phyloP scores from a whole-genome alignment of 1,284 basidiomycete species.

The Apiotrichum brassicae region DNA sequence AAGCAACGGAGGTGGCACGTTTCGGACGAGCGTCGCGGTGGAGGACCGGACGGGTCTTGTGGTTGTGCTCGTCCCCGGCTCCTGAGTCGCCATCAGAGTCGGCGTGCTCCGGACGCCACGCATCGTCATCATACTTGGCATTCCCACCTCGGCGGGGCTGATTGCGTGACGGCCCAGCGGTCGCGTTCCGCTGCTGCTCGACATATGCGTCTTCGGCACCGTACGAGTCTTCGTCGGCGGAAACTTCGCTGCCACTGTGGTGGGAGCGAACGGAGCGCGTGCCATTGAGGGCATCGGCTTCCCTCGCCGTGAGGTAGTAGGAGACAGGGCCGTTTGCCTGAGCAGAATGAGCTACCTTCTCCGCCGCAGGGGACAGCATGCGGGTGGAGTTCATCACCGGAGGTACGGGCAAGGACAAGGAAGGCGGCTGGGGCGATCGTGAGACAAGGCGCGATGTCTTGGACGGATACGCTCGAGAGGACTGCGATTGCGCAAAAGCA shows the following conservation, averaged over 20 bases:
- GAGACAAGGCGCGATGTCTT: neutral
- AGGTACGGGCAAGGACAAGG: neutral
- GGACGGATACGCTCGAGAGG: too few species aligned
- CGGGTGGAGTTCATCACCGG: neutral
- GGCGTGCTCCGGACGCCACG: neutral
- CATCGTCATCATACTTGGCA: neutral
- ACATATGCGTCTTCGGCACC: conserved; percentile 28
- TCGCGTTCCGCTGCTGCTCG: neutral
- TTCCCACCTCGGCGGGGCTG: neutral
- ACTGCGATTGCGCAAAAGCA: neutral
- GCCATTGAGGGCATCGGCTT: conserved; percentile 16
- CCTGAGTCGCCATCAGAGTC: conserved; percentile 2
- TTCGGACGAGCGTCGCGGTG: neutral
- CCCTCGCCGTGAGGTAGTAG: conserved; percentile 28
- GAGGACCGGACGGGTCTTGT: neutral
- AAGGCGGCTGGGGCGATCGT: neutral
- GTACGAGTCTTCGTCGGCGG: conserved; percentile 37
- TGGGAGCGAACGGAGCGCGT: neutral
- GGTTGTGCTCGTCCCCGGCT: neutral
- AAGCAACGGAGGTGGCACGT: too few species aligned
- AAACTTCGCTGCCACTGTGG: conserved; percentile 17
- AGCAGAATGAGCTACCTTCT: neutral
- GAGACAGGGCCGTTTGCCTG: conserved; percentile 32
- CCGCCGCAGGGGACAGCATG: neutral
- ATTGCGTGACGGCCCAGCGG: neutral